These are phyloP conservation scores for Phaeoacremonium minimum DNA, from an alignment of 2,329 filamentous ascomycete species.

Conservation along the genomic window DNA sequence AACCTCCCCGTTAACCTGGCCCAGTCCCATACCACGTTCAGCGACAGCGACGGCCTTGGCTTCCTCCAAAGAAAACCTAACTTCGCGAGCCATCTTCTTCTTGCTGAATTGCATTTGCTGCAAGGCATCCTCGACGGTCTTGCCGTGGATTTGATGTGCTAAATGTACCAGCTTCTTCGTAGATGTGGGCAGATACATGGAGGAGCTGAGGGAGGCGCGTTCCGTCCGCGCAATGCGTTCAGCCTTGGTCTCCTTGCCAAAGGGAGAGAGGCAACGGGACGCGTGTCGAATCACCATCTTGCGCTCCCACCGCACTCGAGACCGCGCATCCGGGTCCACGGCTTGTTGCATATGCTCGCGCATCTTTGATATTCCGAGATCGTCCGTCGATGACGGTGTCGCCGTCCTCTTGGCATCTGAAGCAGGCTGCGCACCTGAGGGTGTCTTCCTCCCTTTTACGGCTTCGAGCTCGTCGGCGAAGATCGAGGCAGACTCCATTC, in stretches of 20 bases:
- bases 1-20: slow-evolving; percentile 34
- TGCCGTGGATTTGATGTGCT: slow-evolving; percentile 84
- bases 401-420: slow-evolving; percentile 31
- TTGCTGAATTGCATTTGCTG: slow-evolving; percentile 92
- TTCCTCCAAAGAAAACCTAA: slow-evolving; percentile 73
- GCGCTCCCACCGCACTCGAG: slow-evolving; percentile 72
- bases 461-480: slow-evolving; percentile 54
- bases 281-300: slow-evolving; percentile 80
- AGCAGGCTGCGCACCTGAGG: background rate
- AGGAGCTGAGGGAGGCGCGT: slow-evolving; percentile 53
- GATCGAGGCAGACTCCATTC: slow-evolving; percentile 48
- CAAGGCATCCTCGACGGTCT: slow-evolving; percentile 90
- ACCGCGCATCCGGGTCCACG: slow-evolving; percentile 71
- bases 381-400: slow-evolving; percentile 47
- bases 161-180: slow-evolving; percentile 88
- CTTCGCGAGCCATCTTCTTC: slow-evolving; percentile 84
- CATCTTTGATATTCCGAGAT: slow-evolving; percentile 27
- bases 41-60: slow-evolving; percentile 80
- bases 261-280: slow-evolving; percentile 61
- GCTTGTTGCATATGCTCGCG: slow-evolving; percentile 55
- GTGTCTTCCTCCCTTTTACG: slow-evolving; percentile 1
- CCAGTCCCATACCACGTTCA: slow-evolving; percentile 78
- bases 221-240: slow-evolving; percentile 65
- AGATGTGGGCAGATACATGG: slow-evolving; percentile 73
- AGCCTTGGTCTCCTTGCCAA: slow-evolving; percentile 43